These are phyloP conservation scores for Blastocystis hominis DNA, from an alignment of 352 stramenopile genomes.

Conservation along the genomic window DNA sequence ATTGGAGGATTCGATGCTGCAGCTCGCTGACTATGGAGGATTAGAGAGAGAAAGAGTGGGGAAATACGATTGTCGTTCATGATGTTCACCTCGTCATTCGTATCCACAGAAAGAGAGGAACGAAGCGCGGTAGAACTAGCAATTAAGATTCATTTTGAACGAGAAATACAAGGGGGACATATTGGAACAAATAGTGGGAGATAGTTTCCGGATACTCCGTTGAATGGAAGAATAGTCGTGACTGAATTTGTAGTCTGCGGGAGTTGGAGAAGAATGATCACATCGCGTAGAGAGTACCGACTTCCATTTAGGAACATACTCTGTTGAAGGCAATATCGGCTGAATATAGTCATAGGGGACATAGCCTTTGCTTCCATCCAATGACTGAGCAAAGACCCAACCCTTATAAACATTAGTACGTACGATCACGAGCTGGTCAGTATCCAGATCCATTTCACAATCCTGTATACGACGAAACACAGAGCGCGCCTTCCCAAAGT, in stretches of 20 bases:
- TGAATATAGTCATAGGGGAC: not conserved
- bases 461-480: not conserved
- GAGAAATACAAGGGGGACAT: not conserved
- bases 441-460: not conserved
- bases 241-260: not conserved
- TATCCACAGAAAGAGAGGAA: not conserved
- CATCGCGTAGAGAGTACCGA: not conserved
- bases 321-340: not conserved
- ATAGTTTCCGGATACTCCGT: not conserved
- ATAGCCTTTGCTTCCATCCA: slow-evolving; percentile 9
- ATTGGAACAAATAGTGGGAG: not conserved
- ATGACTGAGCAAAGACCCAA: slow-evolving; percentile 2
- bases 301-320: not conserved
- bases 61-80: not conserved
- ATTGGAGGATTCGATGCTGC: not conserved
- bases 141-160: not conserved
- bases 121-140: not conserved
- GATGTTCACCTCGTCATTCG: not conserved
- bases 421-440: not conserved
- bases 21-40: not conserved
- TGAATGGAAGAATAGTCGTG: not conserved
- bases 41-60: not conserved
- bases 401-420: not conserved
- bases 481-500: not conserved
- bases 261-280: not conserved